These are phyloP conservation scores for Cystofilobasidium capitatum DNA, from an alignment of 768 basidiomycete genomes.

Conservation along the genomic window DNA sequence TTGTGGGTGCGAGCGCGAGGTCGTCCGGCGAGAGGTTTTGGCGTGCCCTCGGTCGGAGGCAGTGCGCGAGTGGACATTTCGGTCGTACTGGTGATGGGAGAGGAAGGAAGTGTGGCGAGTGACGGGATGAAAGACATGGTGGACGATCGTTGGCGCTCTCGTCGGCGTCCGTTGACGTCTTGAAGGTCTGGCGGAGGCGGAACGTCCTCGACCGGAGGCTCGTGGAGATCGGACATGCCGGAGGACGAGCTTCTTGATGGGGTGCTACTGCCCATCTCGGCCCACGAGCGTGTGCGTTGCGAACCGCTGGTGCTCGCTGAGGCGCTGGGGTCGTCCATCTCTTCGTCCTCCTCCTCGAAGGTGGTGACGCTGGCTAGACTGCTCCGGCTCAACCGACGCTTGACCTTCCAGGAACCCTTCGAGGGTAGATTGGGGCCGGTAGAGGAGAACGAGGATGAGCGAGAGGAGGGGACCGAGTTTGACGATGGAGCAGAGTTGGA, in stretches of 20 bases:
- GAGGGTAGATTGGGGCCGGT: background rate
- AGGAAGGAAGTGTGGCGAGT: slow-evolving; percentile 16
- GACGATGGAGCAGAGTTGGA: background rate
- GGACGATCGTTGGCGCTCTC: slow-evolving; percentile 2
- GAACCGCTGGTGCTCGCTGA: background rate
- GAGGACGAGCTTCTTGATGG: background rate
- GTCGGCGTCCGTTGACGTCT: background rate
- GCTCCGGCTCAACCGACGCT: slow-evolving; percentile 21
- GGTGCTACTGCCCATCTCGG: background rate
- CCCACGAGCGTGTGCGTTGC: background rate
- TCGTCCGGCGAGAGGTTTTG: background rate
- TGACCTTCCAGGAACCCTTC: slow-evolving; percentile 2
- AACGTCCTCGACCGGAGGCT: background rate
- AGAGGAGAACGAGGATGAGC: background rate
- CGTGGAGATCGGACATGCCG: background rate
- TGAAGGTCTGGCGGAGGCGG: background rate
- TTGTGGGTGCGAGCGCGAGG: background rate
- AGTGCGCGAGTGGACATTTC: background rate
- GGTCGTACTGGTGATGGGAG: background rate
- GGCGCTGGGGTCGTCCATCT: background rate
- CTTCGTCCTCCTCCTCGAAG: slow-evolving; percentile 16
- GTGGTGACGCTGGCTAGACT: slow-evolving; percentile 21
- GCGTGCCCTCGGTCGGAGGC: background rate
- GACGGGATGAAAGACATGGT: slow-evolving; percentile 19
- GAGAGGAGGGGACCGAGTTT: background rate